Percentiles rank a stretch among this genome's conserved stretches.
Conservation (phyloP, 225 moss, liverwort and hornwort species). For the Polytrichum formosum region DNA sequence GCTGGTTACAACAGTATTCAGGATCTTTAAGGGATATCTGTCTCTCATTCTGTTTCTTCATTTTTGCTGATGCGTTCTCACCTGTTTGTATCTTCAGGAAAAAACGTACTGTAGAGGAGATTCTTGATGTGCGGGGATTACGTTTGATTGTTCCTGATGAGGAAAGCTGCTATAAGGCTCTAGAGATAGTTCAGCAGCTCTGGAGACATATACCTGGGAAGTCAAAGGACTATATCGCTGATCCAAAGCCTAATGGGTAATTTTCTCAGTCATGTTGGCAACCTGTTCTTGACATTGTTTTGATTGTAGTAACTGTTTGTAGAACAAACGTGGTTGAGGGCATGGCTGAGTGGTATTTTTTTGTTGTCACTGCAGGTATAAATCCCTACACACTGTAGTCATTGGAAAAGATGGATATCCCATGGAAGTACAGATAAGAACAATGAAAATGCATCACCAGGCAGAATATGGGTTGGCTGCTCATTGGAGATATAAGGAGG, state of each 20-base stretch:
- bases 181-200: constrained; percentile 70
- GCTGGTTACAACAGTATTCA: no score
- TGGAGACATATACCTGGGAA: constrained; percentile 74
- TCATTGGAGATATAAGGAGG: constrained; percentile 96
- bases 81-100: constrained; percentile 45
- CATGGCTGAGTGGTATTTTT: constrained; percentile 1
- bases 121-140: constrained; percentile 82
- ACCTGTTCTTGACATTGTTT: not conserved
- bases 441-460: constrained; percentile 89
- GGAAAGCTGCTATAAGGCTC: constrained; percentile 69
- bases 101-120: constrained; percentile 71
- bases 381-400: constrained; percentile 82
- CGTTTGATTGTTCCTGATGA: constrained; percentile 70
- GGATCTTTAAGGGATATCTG: no score
- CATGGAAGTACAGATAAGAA: constrained; percentile 87
- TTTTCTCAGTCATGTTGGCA: not conserved
- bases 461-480: constrained; percentile 95
- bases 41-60: no score
- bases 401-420: constrained; percentile 79
- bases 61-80: not conserved
- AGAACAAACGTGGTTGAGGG: not conserved
- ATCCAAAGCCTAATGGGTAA: constrained; percentile 83
- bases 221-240: constrained; percentile 68
- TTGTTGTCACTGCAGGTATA: constrained; percentile 51
- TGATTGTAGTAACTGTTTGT: not conserved